Evolutionary conservation across 306 rosid species (phyloP).

Genomic region (Morella rubra): DNA sequence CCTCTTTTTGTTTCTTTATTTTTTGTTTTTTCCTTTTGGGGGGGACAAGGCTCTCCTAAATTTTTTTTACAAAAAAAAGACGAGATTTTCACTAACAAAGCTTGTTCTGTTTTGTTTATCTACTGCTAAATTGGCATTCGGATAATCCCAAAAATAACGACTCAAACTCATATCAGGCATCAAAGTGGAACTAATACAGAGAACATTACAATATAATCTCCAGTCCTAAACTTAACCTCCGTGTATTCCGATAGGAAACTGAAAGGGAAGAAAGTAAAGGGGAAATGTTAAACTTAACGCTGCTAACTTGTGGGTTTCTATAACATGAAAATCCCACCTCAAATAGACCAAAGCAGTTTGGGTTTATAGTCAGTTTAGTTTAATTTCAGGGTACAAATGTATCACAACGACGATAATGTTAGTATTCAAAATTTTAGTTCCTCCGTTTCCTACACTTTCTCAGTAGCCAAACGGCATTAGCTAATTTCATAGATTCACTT

Average conservation of each 20-base stretch:
- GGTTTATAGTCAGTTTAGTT: neutral
- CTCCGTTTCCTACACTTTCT: neutral
- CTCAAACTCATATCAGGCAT: neutral
- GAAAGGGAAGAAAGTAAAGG: neutral
- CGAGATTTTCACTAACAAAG: neutral
- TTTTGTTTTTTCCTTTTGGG: too few relatives aligned
- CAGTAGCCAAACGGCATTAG: conserved; percentile 9
- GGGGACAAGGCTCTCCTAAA: too few relatives aligned
- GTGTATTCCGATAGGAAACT: neutral
- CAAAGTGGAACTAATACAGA: neutral
- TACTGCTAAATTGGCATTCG: neutral
- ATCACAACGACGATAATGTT: neutral
- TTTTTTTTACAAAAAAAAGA: neutral
- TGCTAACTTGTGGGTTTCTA: neutral
- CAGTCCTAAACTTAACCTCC: neutral
- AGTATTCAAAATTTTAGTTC: neutral
- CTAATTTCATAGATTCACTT: neutral
- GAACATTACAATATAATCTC: neutral
- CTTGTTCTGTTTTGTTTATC: neutral
- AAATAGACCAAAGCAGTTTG: too few relatives aligned
- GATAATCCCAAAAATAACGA: neutral
- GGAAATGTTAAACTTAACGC: neutral
- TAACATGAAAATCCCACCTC: neutral
- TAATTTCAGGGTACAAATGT: neutral
- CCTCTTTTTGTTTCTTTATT: too few relatives aligned